Percentiles rank a stretch among this genome's conserved stretches.
These are phyloP conservation scores for Aspergillus aculeatus DNA, from an alignment of 2,329 filamentous ascomycete genomes.

Conservation along the genomic window DNA sequence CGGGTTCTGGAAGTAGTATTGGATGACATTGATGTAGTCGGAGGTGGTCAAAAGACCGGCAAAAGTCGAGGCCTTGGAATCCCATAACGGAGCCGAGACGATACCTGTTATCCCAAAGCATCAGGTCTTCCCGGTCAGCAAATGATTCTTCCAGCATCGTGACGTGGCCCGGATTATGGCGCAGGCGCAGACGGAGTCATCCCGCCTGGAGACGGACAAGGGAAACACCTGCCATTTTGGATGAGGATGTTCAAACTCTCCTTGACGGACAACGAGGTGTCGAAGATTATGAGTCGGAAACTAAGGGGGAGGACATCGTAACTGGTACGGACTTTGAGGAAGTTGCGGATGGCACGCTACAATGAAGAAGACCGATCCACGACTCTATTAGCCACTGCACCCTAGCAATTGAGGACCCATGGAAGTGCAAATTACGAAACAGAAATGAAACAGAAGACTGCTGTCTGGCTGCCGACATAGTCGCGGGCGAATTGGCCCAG, in stretches of 20 bases:
- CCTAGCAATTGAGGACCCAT: conserved; percentile 13
- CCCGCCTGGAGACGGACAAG: not conserved
- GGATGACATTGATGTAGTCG: conserved; percentile 97
- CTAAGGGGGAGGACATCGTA: conserved; percentile 97
- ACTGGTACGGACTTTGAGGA: conserved; percentile 91
- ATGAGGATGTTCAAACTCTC: conserved; percentile 94
- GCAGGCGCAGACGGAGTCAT: not conserved
- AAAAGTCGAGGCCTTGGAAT: conserved; percentile 88
- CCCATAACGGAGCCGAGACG: conserved; percentile 95
- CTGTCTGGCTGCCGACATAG: not conserved
- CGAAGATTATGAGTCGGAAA: conserved; percentile 92
- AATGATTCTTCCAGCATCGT: conserved; percentile 3
- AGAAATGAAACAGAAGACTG: not conserved
- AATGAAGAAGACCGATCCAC: conserved; percentile 15
- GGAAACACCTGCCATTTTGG: conserved; percentile 72
- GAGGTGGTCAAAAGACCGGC: conserved; percentile 92
- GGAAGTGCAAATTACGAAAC: conserved; percentile 10
- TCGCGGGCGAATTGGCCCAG: not conserved
- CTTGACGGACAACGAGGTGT: conserved; percentile 91
- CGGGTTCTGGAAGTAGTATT: conserved; percentile 98
- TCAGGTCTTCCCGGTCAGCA: conserved; percentile 21
- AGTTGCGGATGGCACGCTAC: conserved; percentile 88
- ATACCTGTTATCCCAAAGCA: conserved; percentile 63
- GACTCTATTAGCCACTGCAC: conserved; percentile 29
- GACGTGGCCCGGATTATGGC: not conserved